Conservation (phyloP, 176 grass and related monocot genomes). For the Carex scoparia region DNA sequence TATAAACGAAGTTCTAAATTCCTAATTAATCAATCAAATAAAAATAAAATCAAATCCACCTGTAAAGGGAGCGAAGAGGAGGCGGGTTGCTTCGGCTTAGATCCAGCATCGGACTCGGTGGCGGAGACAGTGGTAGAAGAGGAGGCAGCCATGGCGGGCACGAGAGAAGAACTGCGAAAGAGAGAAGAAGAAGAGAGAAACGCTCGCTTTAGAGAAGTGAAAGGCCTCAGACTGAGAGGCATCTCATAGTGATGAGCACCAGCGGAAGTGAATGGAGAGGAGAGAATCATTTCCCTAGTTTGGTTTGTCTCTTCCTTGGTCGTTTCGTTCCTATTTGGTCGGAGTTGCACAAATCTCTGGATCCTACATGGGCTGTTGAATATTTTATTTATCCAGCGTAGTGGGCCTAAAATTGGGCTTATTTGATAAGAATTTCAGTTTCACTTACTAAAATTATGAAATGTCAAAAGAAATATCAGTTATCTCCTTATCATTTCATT, state of each 20-base stretch:
- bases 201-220: slow-evolving; percentile 18
- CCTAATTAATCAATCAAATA: neutral
- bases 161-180: neutral
- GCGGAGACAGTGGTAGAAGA: slow-evolving; percentile 3
- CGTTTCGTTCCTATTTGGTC: neutral
- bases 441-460: too few relatives aligned
- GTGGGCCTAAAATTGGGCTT: neutral
- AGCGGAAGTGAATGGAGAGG: neutral
- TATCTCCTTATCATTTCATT: too few relatives aligned
- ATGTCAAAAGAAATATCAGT: too few relatives aligned
- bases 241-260: slow-evolving; percentile 4
- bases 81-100: slow-evolving; percentile 10
- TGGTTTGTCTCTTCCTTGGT: neutral
- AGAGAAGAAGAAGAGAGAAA: neutral
- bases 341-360: neutral
- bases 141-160: slow-evolving; percentile 4
- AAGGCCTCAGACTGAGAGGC: neutral
- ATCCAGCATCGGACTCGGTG: neutral
- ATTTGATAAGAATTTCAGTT: neutral
- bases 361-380: neutral
- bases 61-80: neutral
- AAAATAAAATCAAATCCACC: slow-evolving; percentile 8
- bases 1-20: neutral
- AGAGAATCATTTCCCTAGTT: slow-evolving; percentile 20
- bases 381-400: neutral